Base-by-base conservation (phyloP, 2,329 filamentous ascomycete species). In the Hymenotorrendiella dingleyae region DNA sequence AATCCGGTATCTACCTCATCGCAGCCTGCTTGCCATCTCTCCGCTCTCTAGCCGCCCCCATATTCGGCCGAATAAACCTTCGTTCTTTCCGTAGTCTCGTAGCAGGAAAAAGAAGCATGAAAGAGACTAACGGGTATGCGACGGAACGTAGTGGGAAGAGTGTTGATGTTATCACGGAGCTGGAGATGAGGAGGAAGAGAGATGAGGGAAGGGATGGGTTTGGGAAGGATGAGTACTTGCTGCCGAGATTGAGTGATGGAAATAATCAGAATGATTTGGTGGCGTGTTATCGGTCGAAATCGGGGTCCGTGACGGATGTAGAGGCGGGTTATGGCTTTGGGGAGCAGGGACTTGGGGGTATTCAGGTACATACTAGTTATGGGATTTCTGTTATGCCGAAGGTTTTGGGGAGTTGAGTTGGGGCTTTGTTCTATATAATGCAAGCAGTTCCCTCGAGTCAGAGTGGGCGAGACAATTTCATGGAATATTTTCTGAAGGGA, bases 1-100 rank as follows among this genome's bases (percentile, higher is more conserved):
- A 47, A 45, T 40, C 45, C 5, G 38, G 32, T 22, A 44, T 45
- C 23, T 47, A 47, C 19, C 29, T 47, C 20, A 44, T 47, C 19
- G 45, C 45, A 3, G 36, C 45, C 3, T 47, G 42, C 38, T 33
- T 47, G 4, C 45, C 45, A 3, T 27, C 42, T 10, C 39, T 42
- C 4, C 45, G 45, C 10, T 36, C 45, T 1, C 36, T 47, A 16
- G 44, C 35, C 27, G 40, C 28, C 14, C 28, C 33, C 6, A 9
- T 47, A 6, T 21, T 36, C 6, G 23, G 9, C 14, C 23, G 26
- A 10, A 26, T 36, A 6, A 21, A 26, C 10, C 12, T 27, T 27
- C 8, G 24, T 27, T 27, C 24, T 7, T 26, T 36, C 7, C 12
- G 34, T 14, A 23, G 12, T 27, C 21, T 36, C 16, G 7, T 12